A percentile compares a stretch with the other conserved stretches of the same genome.
These are phyloP conservation scores for Fusarium sp. DNA, from an alignment of 2,329 filamentous ascomycete genomes.

Conservation along the genomic window DNA sequence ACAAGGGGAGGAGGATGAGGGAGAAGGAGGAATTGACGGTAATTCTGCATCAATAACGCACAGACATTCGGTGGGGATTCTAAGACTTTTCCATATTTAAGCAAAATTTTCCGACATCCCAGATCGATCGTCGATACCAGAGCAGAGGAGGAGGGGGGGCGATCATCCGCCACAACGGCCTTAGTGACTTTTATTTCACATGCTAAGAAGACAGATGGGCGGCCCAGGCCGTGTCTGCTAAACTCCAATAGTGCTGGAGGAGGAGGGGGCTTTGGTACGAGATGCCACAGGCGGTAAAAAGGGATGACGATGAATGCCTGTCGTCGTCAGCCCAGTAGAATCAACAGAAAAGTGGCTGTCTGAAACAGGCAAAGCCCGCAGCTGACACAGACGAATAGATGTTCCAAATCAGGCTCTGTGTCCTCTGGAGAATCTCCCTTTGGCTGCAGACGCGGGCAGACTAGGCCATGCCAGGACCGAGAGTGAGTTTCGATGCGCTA, in stretches of 20 bases:
- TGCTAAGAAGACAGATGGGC: constrained; percentile 6
- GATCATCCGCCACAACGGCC: constrained; percentile 3
- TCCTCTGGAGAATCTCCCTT: constrained; percentile 3
- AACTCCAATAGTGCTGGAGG: neutral
- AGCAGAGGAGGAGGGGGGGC: neutral
- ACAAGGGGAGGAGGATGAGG: no score
- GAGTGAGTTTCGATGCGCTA: neutral
- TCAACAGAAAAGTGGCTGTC: constrained; percentile 5
- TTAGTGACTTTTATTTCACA: neutral
- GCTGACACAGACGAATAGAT: constrained; percentile 9
- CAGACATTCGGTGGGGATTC: no score
- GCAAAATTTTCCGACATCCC: neutral
- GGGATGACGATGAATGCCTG: neutral
- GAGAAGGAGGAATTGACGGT: neutral
- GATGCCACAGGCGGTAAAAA: neutral
- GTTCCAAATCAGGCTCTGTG: constrained; percentile 10
- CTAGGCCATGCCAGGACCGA: neutral
- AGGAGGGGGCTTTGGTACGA: neutral
- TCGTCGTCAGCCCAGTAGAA: constrained; percentile 1
- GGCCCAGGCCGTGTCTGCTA: neutral
- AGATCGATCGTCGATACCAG: neutral
- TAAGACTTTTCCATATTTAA: constrained; percentile 8
- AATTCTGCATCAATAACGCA: neutral
- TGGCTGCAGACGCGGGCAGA: neutral
- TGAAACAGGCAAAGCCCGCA: constrained; percentile 5